A percentile compares a stretch with the other conserved stretches of the same genome.
phyloP scores from a whole-genome alignment of 148 eudicot genomes.

The Selenicereus undatus region DNA sequence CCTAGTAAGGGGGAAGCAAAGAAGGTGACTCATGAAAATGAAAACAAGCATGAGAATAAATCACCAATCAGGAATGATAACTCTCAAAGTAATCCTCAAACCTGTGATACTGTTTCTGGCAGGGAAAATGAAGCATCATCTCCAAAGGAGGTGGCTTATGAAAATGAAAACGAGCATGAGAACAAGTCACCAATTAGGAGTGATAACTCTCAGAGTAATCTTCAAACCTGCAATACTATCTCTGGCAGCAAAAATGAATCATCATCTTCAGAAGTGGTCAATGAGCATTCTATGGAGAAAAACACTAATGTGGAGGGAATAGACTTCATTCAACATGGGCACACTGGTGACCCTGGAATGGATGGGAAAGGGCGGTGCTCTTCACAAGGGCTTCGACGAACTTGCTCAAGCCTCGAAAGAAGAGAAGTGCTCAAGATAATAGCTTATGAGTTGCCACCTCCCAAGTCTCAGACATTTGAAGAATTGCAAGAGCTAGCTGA shows the following conservation, averaged over 20 bases:
- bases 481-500: conserved; percentile 49
- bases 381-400: conserved; percentile 62
- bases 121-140: conserved; percentile 8
- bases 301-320: conserved; percentile 30
- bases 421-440: conserved; percentile 48
- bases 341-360: conserved; percentile 74
- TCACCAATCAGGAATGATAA: conserved; percentile 44
- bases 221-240: conserved; percentile 4
- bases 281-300: conserved; percentile 20
- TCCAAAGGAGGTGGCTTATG: conserved; percentile 52
- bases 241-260: neutral
- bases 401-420: conserved; percentile 66
- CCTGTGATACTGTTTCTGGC: too few species aligned
- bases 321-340: conserved; percentile 39
- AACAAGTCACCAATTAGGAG: conserved; percentile 42
- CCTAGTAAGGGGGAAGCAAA: conserved; percentile 37
- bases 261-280: conserved; percentile 8
- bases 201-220: conserved; percentile 26
- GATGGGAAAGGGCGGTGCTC: conserved; percentile 42
- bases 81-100: conserved; percentile 18
- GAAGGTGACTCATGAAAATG: conserved; percentile 76
- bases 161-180: conserved; percentile 81
- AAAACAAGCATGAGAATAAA: conserved; percentile 62
- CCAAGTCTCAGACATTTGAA: conserved; percentile 53
- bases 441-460: conserved; percentile 39